Evolutionary conservation across 345 rosid species (phyloP).

Genomic region (Heritiera fomes): DNA sequence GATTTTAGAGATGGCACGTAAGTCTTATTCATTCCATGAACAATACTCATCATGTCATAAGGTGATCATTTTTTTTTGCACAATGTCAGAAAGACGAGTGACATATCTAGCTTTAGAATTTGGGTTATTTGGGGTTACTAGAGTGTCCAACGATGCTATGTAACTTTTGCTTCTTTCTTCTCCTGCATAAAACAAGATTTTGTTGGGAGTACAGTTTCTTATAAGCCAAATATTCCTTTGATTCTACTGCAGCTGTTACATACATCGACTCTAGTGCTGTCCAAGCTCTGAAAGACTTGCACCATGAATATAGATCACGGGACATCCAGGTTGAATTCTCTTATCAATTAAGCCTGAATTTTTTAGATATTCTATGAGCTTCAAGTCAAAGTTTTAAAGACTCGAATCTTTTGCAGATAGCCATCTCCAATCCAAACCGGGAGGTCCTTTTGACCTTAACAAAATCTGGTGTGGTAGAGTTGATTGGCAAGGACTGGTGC

Average conservation of each 20-base stretch:
- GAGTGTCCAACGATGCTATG: no score
- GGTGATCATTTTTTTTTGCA: no score
- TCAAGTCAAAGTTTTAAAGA: background rate
- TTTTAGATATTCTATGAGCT: background rate
- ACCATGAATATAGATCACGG: conserved; percentile 82
- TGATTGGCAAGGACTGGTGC: conserved; percentile 91
- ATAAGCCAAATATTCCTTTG: background rate
- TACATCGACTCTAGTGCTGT: conserved; percentile 90
- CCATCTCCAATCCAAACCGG: conserved; percentile 84
- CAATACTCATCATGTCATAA: no score
- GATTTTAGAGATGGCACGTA: conserved; percentile 95
- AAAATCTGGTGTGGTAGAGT: conserved; percentile 72
- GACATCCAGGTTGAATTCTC: conserved; percentile 65
- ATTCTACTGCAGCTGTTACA: conserved; percentile 65
- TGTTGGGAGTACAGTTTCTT: background rate
- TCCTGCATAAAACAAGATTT: background rate
- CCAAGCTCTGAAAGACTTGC: conserved; percentile 88
- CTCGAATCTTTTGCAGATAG: conserved; percentile 49
- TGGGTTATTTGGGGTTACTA: no score
- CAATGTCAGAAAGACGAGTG: no score
- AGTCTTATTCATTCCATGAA: conserved; percentile 33
- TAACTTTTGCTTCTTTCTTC: no score
- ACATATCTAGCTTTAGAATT: no score
- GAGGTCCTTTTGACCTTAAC: conserved; percentile 77
- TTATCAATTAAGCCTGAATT: background rate